Conservation (phyloP, 805 yeast species). For the Yamadazyma sp. region DNA sequence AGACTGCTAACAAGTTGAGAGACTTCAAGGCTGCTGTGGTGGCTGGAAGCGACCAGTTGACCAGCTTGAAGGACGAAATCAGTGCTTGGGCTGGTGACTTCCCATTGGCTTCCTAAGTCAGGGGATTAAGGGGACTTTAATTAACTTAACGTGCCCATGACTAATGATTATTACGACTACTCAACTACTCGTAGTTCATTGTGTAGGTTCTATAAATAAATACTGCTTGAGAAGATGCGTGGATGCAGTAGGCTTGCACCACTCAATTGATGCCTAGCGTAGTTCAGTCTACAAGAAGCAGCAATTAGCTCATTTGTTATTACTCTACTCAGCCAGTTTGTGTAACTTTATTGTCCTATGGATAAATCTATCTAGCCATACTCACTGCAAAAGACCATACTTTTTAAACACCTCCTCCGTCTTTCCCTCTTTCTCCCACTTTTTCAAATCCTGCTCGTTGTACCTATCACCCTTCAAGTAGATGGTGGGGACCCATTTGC, state of each 20-base stretch:
- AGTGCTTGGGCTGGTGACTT: conserved; percentile 87
- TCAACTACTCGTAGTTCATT: conserved; percentile 12
- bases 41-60: conserved; percentile 64
- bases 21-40: conserved; percentile 87
- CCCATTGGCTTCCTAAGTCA: conserved; percentile 46
- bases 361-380: too few species aligned
- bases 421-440: conserved; percentile 32
- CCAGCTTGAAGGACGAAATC: conserved; percentile 71
- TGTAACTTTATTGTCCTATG: too few species aligned
- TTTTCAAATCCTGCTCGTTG: conserved; percentile 53
- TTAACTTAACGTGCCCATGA: conserved; percentile 6
- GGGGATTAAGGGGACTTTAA: neutral
- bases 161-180: conserved; percentile 12
- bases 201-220: conserved; percentile 3
- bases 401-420: conserved; percentile 35
- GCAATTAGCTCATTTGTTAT: too few species aligned
- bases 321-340: too few species aligned
- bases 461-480: conserved; percentile 58
- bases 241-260: too few species aligned
- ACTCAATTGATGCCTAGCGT: too few species aligned
- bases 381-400: conserved; percentile 19
- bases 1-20: conserved; percentile 91
- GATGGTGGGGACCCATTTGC: conserved; percentile 69
- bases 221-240: too few species aligned
- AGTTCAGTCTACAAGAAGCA: too few species aligned